Evolutionary conservation across 2,329 filamentous ascomycete genomes (phyloP).

Genomic region (Aspergillus udagawae): DNA sequence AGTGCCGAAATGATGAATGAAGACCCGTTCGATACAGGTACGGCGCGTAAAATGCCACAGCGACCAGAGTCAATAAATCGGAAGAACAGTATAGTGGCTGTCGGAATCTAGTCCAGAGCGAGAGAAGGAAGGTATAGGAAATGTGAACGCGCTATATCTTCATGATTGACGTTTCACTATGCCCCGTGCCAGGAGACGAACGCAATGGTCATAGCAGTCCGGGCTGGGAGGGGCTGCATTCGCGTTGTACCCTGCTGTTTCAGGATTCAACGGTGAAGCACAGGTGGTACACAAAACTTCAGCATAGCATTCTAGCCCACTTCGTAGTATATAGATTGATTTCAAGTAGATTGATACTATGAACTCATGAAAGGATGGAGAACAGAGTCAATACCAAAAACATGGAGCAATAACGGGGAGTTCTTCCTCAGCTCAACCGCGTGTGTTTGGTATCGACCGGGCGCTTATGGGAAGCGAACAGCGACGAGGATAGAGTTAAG

Average conservation of each 20-base stretch:
- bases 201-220: slow-evolving; percentile 12
- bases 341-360: neutral
- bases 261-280: slow-evolving; percentile 20
- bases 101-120: neutral
- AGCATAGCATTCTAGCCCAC: neutral
- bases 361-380: neutral
- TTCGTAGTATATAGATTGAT: neutral
- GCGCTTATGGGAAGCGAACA: slow-evolving; percentile 1
- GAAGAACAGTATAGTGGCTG: neutral
- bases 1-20: neutral
- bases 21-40: neutral
- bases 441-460: neutral
- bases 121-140: neutral
- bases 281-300: slow-evolving; percentile 3
- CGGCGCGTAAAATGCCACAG: neutral
- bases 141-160: neutral
- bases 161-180: neutral
- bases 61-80: neutral
- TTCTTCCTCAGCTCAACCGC: neutral
- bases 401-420: neutral
- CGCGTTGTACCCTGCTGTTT: slow-evolving; percentile 13
- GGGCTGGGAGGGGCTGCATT: slow-evolving; percentile 10
- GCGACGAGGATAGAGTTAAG: neutral
- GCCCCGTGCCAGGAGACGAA: neutral
- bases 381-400: neutral